These are phyloP conservation scores for Metschnikowia dekortorum DNA, from an alignment of 805 yeast genomes.

Conservation along the genomic window DNA sequence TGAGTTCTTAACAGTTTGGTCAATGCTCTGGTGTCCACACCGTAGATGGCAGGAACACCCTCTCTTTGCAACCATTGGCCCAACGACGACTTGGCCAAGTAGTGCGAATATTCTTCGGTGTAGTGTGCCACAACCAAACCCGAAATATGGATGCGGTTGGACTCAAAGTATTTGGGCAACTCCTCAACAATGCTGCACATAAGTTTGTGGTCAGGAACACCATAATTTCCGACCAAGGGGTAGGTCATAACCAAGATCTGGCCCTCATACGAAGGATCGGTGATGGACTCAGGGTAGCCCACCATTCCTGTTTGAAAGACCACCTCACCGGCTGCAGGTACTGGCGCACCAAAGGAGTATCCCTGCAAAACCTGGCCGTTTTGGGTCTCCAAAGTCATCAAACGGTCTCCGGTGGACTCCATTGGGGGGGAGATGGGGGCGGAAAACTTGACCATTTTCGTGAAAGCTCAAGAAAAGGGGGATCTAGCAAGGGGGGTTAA, in stretches of 20 bases:
- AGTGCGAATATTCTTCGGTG: slow-evolving; percentile 94
- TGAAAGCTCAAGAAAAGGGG: slow-evolving; percentile 2
- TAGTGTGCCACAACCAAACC: slow-evolving; percentile 96
- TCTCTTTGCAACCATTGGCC: slow-evolving; percentile 91
- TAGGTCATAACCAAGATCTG: slow-evolving; percentile 95
- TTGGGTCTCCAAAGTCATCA: slow-evolving; percentile 83
- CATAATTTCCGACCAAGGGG: slow-evolving; percentile 97
- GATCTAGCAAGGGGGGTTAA: slow-evolving; percentile 1
- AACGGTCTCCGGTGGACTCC: slow-evolving; percentile 74
- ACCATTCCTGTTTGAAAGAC: slow-evolving; percentile 99
- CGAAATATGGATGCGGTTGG: slow-evolving; percentile 87
- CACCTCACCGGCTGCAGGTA: slow-evolving; percentile 89
- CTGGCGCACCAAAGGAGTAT: slow-evolving; percentile 93
- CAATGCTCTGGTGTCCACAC: slow-evolving; percentile 93
- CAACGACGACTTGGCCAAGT: slow-evolving; percentile 84
- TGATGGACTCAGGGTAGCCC: slow-evolving; percentile 96
- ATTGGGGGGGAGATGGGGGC: slow-evolving; percentile 89
- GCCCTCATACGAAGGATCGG: slow-evolving; percentile 98
- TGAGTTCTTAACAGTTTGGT: slow-evolving; percentile 89
- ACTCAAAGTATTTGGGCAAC: slow-evolving; percentile 90
- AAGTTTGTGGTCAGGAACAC: slow-evolving; percentile 86
- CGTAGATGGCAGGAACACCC: slow-evolving; percentile 93
- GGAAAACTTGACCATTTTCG: slow-evolving; percentile 45
- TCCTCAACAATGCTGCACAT: slow-evolving; percentile 69
- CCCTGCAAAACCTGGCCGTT: slow-evolving; percentile 88